Conservation (phyloP, 768 basidiomycete species). For the Collybia nuda region DNA sequence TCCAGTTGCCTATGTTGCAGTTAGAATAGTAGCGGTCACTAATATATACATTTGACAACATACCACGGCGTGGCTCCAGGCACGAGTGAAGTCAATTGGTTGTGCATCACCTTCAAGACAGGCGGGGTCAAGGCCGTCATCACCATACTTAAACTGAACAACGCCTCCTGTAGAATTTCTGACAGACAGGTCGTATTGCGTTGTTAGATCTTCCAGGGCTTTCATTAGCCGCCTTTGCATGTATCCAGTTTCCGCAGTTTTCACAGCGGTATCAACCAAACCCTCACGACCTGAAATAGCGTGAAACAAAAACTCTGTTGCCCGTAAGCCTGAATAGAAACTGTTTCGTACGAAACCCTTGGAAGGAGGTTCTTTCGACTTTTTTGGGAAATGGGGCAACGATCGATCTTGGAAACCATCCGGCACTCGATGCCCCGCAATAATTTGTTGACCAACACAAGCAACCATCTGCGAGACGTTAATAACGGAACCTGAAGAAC, state of each 20-base stretch:
- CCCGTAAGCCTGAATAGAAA: slow-evolving; percentile 88
- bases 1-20: slow-evolving; percentile 54
- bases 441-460: slow-evolving; percentile 99
- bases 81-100: slow-evolving; percentile 86
- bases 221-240: slow-evolving; percentile 99
- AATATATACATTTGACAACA: slow-evolving; percentile 16
- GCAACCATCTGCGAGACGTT: slow-evolving; percentile 99
- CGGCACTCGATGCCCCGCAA: slow-evolving; percentile 95
- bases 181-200: slow-evolving; percentile 94
- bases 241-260: slow-evolving; percentile 99
- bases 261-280: slow-evolving; percentile 98
- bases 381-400: slow-evolving; percentile 98
- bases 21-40: slow-evolving; percentile 5
- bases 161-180: slow-evolving; percentile 93
- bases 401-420: slow-evolving; percentile 99
- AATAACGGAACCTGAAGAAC: slow-evolving; percentile 79
- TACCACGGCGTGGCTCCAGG: slow-evolving; percentile 84
- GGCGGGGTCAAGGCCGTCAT: slow-evolving; percentile 96
- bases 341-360: slow-evolving; percentile 98
- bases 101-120: slow-evolving; percentile 94
- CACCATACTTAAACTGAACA: slow-evolving; percentile 96
- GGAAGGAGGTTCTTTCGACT: slow-evolving; percentile 92
- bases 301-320: slow-evolving; percentile 98
- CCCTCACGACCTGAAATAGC: slow-evolving; percentile 99
- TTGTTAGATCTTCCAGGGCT: slow-evolving; percentile 94